Conservation (phyloP, 2,329 filamentous ascomycete genomes). For the Scopulariopsis brevicaulis region DNA sequence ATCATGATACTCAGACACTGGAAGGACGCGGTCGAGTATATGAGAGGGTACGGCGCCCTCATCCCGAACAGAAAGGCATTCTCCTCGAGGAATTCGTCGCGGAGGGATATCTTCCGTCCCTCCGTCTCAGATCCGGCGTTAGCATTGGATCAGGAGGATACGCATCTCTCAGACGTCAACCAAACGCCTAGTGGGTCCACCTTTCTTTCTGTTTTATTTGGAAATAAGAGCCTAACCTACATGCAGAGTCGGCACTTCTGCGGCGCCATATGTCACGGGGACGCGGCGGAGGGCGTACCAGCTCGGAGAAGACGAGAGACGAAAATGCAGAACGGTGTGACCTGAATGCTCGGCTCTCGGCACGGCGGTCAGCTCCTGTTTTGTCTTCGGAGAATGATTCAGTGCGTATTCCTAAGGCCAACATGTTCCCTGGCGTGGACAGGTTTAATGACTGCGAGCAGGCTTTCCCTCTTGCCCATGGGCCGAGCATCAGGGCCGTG, state of each 20-base stretch:
- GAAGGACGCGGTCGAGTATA: constrained; percentile 50
- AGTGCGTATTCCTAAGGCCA: background rate
- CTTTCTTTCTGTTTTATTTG: background rate
- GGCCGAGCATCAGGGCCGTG: background rate
- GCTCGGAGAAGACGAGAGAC: background rate
- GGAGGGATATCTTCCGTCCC: background rate
- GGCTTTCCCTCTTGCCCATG: background rate
- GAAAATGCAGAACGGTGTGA: background rate
- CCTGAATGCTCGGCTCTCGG: background rate
- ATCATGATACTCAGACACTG: constrained; percentile 58
- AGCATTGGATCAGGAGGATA: background rate
- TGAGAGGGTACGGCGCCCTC: constrained; percentile 29
- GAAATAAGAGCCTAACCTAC: background rate
- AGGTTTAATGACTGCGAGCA: background rate
- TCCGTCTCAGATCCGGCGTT: background rate
- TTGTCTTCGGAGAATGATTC: background rate
- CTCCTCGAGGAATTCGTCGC: background rate
- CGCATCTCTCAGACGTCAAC: background rate
- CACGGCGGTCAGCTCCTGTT: background rate
- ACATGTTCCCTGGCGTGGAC: background rate
- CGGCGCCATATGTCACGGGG: background rate
- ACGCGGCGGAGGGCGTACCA: background rate
- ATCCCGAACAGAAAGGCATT: background rate
- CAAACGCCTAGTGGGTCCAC: background rate
- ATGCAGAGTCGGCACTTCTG: background rate